Percentiles rank a stretch among this genome's conserved stretches.
These are phyloP conservation scores for Leccinum subtestaceum DNA, from an alignment of 768 basidiomycete genomes.

Conservation along the genomic window DNA sequence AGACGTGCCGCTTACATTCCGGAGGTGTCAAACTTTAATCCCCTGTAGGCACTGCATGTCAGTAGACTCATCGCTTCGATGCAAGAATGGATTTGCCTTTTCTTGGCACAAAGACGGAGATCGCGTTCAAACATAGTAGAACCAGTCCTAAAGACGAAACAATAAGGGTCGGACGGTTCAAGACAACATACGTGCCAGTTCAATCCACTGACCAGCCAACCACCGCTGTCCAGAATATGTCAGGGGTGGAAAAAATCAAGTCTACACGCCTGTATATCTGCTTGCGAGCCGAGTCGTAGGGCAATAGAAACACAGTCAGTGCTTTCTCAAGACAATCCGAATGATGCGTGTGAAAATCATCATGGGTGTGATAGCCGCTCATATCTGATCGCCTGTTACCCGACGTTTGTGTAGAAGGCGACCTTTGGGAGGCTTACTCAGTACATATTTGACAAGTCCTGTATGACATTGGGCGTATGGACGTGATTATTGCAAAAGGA, in stretches of 20 bases:
- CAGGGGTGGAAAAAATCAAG: conserved; percentile 74
- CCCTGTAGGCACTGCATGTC: conserved; percentile 38
- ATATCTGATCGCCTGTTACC: conserved; percentile 42
- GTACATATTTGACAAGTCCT: conserved; percentile 80
- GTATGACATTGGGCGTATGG: not conserved
- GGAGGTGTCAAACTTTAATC: conserved; percentile 82
- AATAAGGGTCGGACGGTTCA: not conserved
- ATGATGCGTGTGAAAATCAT: conserved; percentile 53
- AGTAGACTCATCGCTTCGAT: not conserved
- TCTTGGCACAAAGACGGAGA: conserved; percentile 70
- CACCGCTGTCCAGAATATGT: conserved; percentile 84
- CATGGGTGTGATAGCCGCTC: conserved; percentile 56
- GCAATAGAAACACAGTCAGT: conserved; percentile 74
- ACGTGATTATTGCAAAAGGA: not conserved
- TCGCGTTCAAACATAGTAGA: conserved; percentile 90
- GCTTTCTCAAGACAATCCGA: conserved; percentile 85
- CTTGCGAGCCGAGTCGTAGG: conserved; percentile 34
- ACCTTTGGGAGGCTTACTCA: conserved; percentile 52
- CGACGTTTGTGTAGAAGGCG: not conserved
- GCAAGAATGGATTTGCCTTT: conserved; percentile 39
- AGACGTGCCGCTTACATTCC: conserved; percentile 56
- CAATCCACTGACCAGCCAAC: conserved; percentile 70
- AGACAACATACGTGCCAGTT: not conserved
- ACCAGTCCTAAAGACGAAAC: conserved; percentile 57
- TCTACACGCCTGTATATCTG: conserved; percentile 71